A percentile compares a stretch with the other conserved stretches of the same genome.
Evolutionary conservation across 1,284 basidiomycete genomes (phyloP).

Genomic region (Macrocystidia cucumis): DNA sequence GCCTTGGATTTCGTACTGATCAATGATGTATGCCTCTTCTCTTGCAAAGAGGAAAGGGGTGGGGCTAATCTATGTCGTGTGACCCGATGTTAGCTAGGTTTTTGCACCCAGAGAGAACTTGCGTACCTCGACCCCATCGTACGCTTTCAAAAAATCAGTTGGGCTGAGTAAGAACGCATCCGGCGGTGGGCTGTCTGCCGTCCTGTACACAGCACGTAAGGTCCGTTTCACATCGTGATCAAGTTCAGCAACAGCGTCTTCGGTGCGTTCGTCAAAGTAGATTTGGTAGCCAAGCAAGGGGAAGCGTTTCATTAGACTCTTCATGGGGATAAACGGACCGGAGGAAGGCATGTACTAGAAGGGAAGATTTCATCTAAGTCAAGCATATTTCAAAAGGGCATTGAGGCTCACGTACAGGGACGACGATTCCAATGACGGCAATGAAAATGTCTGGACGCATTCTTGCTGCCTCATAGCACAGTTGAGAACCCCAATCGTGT

Average conservation of each 20-base stretch:
- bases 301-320: slow-evolving; percentile 29
- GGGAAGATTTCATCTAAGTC: slow-evolving; percentile 2
- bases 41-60: slow-evolving; percentile 47
- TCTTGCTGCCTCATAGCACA: slow-evolving; percentile 60
- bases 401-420: slow-evolving; percentile 39
- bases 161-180: slow-evolving; percentile 39
- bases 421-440: slow-evolving; percentile 48
- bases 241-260: slow-evolving; percentile 42
- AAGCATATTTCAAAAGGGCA: slow-evolving; percentile 5
- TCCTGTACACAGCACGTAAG: slow-evolving; percentile 45
- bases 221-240: slow-evolving; percentile 44
- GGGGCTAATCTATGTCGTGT: slow-evolving; percentile 51
- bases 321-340: slow-evolving; percentile 37
- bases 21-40: slow-evolving; percentile 63
- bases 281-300: slow-evolving; percentile 54
- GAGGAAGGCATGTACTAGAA: slow-evolving; percentile 45
- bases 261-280: slow-evolving; percentile 46
- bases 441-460: slow-evolving; percentile 54
- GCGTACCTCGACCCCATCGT: slow-evolving; percentile 33
- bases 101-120: too few relatives aligned
- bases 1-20: slow-evolving; percentile 46
- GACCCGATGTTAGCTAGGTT: too few relatives aligned
- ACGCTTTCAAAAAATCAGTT: slow-evolving; percentile 43
- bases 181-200: slow-evolving; percentile 45
- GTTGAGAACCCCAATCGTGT: slow-evolving; percentile 65